A percentile compares a stretch with the other conserved stretches of the same genome.
These are phyloP conservation scores for Hypomyces perniciosus DNA, from an alignment of 2,329 filamentous ascomycete genomes.

Conservation along the genomic window DNA sequence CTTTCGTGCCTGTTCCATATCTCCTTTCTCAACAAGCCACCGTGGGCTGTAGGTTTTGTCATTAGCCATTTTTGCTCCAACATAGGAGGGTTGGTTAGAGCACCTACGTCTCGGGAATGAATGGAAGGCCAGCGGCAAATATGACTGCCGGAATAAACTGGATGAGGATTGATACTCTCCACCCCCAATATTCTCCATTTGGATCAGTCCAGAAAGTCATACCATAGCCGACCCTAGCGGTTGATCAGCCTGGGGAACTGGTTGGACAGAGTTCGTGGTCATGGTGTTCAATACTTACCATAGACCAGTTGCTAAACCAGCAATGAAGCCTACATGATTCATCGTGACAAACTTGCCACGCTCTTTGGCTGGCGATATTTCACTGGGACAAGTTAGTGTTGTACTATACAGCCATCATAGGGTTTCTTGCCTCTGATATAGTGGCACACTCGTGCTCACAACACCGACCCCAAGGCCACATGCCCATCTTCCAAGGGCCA, in stretches of 20 bases:
- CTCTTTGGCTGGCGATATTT: slow-evolving; percentile 47
- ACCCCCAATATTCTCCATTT: slow-evolving; percentile 41
- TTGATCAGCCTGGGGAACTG: neutral
- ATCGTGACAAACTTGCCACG: slow-evolving; percentile 52
- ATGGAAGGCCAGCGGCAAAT: slow-evolving; percentile 45
- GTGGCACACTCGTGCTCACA: slow-evolving; percentile 50
- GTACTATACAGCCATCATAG: neutral
- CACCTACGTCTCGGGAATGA: slow-evolving; percentile 46
- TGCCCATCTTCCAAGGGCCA: slow-evolving; percentile 46
- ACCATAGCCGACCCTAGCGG: slow-evolving; percentile 47
- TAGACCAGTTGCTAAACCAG: slow-evolving; percentile 47
- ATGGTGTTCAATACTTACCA: slow-evolving; percentile 34
- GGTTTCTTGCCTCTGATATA: slow-evolving; percentile 46
- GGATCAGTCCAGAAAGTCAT: slow-evolving; percentile 46
- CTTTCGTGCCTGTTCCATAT: slow-evolving; percentile 35
- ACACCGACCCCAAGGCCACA: slow-evolving; percentile 49
- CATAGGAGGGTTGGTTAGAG: too few relatives aligned
- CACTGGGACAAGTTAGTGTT: slow-evolving; percentile 29
- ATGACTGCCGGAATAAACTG: slow-evolving; percentile 46
- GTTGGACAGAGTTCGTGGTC: neutral
- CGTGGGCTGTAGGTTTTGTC: slow-evolving; percentile 39
- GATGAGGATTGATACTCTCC: slow-evolving; percentile 47
- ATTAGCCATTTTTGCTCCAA: slow-evolving; percentile 17
- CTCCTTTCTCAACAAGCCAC: slow-evolving; percentile 50
- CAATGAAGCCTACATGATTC: slow-evolving; percentile 54